Base-by-base conservation (phyloP, 2,329 filamentous ascomycete species). In the Claviceps citrina region DNA sequence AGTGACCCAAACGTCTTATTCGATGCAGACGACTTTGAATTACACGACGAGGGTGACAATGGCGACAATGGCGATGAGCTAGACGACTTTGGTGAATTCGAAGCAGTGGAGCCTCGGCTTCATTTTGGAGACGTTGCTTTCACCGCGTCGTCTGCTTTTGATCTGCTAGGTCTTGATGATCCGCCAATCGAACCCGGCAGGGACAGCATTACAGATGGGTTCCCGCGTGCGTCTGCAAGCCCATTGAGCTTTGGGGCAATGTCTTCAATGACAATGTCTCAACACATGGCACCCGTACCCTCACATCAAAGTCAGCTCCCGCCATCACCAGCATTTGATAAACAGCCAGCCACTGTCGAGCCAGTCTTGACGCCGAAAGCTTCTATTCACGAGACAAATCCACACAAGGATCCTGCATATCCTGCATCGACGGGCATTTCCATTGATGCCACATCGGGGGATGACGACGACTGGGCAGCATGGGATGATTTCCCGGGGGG, bases 1-100 rank as follows among this genome's bases (percentile, higher is more conserved):
- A 45, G 53, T 1, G 59, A 73, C 32, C 57, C 70, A 2, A 70
- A 75, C 46, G 68, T 84, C 3, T 60, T 84, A 3, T 84, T 84
- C 53, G 78, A 84, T 55, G 78, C 71, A 27, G 68, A 71, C 31
- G 68, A 74, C 37, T 70, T 70, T 46, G 66, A 66, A 39, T 51
- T 62, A 12, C 54, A 62, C 26, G 54, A 51, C 2, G 55, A 51
- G 5, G 61, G 61, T 8, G 63, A 61, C 6, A 59, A 62, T n/a
- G 53, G 60, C 9, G 63, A 61, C 6, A 59, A 62, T n/a, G 53
- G 60, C 7, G 57, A 70, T 18, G 67, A 69, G 35, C 70, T 70
- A 25, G 69, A 74, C 26, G 51, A 56, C 25, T 76, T 77, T 59
- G 76, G 73, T 12, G 73, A 76, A 36, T 78, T 78, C 49, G 72